phyloP scores from a whole-genome alignment of 116 monocot genomes.

The Dioscorea cayenensis region DNA sequence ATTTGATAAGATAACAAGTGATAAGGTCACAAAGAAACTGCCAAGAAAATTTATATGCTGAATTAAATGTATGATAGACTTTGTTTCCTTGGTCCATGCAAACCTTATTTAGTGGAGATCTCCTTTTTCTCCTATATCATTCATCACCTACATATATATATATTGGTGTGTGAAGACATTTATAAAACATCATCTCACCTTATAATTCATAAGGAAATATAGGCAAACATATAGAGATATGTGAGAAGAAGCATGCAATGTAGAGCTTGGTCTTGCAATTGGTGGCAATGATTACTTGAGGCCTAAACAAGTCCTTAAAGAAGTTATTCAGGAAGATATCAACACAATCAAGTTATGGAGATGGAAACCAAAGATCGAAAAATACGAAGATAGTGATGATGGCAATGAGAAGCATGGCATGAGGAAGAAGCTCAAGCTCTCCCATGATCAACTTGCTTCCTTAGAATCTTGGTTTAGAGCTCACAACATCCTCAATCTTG shows the following conservation, averaged over 20 bases:
- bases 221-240: neutral
- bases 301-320: conserved; percentile 4
- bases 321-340: neutral
- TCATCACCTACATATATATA: conserved; percentile 1
- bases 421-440: conserved; percentile 50
- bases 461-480: conserved; percentile 38
- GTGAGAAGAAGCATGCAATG: conserved; percentile 23
- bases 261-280: conserved; percentile 25
- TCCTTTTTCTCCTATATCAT: neutral
- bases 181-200: too few relatives aligned
- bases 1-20: neutral
- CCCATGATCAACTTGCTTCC: conserved; percentile 33
- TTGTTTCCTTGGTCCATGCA: conserved; percentile 2
- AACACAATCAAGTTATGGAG: neutral
- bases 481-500: conserved; percentile 39
- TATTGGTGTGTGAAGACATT: too few relatives aligned
- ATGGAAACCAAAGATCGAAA: neutral
- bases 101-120: neutral
- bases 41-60: conserved; percentile 3
- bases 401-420: neutral
- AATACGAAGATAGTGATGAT: neutral
- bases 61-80: neutral
- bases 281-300: conserved; percentile 22
- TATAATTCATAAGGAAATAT: too few relatives aligned
- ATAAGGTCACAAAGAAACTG: neutral